Conservation (phyloP, 768 basidiomycete species). For the Mycena vulgaris region DNA sequence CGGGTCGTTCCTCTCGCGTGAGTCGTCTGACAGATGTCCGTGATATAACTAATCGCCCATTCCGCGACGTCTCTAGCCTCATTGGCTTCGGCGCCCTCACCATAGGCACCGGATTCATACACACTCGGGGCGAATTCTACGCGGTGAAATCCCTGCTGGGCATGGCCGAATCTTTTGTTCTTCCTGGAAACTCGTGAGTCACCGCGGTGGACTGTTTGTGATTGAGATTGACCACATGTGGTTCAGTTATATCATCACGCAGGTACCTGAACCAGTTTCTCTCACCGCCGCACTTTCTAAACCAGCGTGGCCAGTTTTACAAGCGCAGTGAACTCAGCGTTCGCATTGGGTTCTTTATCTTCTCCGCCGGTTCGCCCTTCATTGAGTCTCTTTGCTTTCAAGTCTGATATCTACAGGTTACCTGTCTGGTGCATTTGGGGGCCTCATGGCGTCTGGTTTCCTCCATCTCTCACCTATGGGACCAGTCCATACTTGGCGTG, state of each 20-base stretch:
- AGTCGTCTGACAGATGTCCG: too few relatives aligned
- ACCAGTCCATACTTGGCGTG: conserved; percentile 13
- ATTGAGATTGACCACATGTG: background rate
- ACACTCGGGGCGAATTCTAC: conserved; percentile 4
- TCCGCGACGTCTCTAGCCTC: background rate
- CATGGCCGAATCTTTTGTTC: conserved; percentile 15
- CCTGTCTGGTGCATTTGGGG: conserved; percentile 23
- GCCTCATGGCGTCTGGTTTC: conserved; percentile 11
- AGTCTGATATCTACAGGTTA: background rate
- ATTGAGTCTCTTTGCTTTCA: background rate
- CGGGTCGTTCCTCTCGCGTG: conserved; percentile 16
- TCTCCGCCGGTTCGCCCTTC: background rate
- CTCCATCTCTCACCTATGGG: conserved; percentile 8
- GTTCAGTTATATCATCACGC: conserved; percentile 16
- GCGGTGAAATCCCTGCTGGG: conserved; percentile 11
- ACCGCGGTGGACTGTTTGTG: background rate
- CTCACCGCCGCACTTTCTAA: background rate
- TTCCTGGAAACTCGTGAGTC: conserved; percentile 21
- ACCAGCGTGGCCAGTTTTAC: background rate
- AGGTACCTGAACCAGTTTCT: background rate
- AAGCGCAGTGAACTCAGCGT: conserved; percentile 19
- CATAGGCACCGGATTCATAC: conserved; percentile 13
- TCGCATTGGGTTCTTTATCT: conserved; percentile 24
- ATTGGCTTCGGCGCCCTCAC: conserved; percentile 16
- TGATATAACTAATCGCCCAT: background rate